Evolutionary conservation across 2,329 filamentous ascomycete genomes (phyloP).

Genomic region (Trichophyton mentagrophytes): DNA sequence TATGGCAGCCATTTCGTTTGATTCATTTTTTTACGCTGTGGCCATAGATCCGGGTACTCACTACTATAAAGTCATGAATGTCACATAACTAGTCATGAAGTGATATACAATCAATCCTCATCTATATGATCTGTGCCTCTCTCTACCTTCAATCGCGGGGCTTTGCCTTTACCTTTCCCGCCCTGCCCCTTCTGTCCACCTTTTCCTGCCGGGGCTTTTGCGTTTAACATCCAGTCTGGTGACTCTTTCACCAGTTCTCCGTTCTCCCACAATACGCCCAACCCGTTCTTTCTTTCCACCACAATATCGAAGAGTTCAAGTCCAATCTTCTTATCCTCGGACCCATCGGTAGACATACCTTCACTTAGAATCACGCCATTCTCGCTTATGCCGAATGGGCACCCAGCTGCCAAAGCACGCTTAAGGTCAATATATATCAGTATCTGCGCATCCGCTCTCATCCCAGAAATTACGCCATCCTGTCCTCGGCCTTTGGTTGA

Average conservation of each 20-base stretch:
- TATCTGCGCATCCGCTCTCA: conserved; percentile 64
- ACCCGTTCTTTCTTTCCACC: conserved; percentile 58
- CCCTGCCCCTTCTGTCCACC: conserved; percentile 13
- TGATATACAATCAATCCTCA: neutral
- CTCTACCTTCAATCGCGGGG: conserved; percentile 8
- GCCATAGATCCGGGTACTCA: neutral
- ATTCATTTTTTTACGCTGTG: neutral
- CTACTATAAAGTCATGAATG: neutral
- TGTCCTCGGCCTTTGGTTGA: conserved; percentile 12
- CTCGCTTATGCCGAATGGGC: conserved; percentile 67
- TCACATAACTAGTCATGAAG: too few relatives aligned
- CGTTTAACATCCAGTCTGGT: conserved; percentile 31
- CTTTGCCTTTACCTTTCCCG: conserved; percentile 15
- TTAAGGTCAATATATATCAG: conserved; percentile 64
- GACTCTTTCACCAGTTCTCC: conserved; percentile 42
- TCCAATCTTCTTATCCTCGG: conserved; percentile 47
- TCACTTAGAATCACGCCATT: conserved; percentile 59
- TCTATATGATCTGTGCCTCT: conserved; percentile 6
- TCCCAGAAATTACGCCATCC: conserved; percentile 56
- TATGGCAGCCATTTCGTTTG: neutral
- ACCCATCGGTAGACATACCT: conserved; percentile 37
- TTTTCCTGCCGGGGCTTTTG: conserved; percentile 25
- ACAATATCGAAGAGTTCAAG: conserved; percentile 60
- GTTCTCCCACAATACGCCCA: conserved; percentile 53
- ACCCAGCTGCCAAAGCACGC: conserved; percentile 47